These are phyloP conservation scores for Cryptococcus sp. DNA, from an alignment of 1,284 basidiomycete genomes.

Conservation along the genomic window DNA sequence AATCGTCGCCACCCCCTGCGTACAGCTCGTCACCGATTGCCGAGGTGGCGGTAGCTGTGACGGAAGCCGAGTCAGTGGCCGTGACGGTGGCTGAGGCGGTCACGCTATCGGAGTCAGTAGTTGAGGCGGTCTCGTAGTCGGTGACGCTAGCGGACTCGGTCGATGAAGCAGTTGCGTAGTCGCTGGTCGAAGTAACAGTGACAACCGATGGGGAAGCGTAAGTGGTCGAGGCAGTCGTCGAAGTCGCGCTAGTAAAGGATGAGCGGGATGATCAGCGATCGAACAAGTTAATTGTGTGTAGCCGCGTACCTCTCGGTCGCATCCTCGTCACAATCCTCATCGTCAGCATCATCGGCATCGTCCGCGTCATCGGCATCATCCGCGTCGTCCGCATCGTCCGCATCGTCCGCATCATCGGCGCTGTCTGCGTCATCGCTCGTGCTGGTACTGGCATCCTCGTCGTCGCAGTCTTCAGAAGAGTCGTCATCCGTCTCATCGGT, in stretches of 20 bases:
- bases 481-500: constrained; percentile 14
- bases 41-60: neutral
- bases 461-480: constrained; percentile 11
- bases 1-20: too few relatives aligned
- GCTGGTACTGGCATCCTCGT: constrained; percentile 6
- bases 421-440: constrained; percentile 6
- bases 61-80: neutral
- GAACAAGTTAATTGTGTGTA: neutral
- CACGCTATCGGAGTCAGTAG: neutral
- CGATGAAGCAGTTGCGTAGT: constrained; percentile 1
- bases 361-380: constrained; percentile 4
- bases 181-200: constrained; percentile 5
- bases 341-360: constrained; percentile 9
- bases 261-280: neutral
- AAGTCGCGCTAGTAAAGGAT: neutral
- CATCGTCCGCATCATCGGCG: constrained; percentile 6
- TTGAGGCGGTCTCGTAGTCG: neutral
- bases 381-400: constrained; percentile 13
- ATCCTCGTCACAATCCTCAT: constrained; percentile 3
- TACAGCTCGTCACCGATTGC: too few relatives aligned
- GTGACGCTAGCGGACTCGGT: neutral
- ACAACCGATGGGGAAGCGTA: constrained; percentile 7
- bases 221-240: constrained; percentile 3
- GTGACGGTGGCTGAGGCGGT: neutral
- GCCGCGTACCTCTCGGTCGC: neutral